A percentile compares a stretch with the other conserved stretches of the same genome.
phyloP scores from a whole-genome alignment of 768 basidiomycete genomes.

The Agaricus sinodeliciosus region DNA sequence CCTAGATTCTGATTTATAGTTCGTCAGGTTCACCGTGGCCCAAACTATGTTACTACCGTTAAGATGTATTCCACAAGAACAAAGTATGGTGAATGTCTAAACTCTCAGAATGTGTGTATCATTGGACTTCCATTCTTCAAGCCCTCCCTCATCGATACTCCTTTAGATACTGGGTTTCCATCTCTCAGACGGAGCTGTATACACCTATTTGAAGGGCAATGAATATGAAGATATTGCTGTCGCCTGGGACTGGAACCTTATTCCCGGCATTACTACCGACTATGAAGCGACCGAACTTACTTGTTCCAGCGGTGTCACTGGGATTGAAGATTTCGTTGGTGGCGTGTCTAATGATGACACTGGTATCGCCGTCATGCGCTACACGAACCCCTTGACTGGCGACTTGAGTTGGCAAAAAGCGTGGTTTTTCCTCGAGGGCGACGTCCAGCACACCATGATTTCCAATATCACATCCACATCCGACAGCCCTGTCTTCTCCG shows the following conservation, averaged over 20 bases:
- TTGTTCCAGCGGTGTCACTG: constrained; percentile 38
- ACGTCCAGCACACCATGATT: constrained; percentile 59
- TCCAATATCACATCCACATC: constrained; percentile 40
- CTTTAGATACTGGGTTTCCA: constrained; percentile 59
- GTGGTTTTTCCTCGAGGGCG: constrained; percentile 66
- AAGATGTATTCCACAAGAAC: constrained; percentile 60
- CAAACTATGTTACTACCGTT: constrained; percentile 50
- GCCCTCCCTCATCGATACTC: background rate
- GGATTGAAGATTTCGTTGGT: constrained; percentile 55
- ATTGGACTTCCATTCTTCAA: background rate
- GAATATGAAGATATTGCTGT: constrained; percentile 73
- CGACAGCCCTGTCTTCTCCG: constrained; percentile 46
- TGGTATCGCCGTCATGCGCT: constrained; percentile 60
- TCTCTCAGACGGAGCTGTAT: constrained; percentile 56
- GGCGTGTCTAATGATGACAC: constrained; percentile 52
- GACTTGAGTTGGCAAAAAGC: constrained; percentile 58
- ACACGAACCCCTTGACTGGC: constrained; percentile 54
- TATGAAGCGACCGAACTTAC: constrained; percentile 48
- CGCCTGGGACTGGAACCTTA: constrained; percentile 73
- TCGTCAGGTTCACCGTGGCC: constrained; percentile 53
- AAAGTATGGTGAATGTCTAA: constrained; percentile 58
- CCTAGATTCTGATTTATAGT: background rate
- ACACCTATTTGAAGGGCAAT: constrained; percentile 57
- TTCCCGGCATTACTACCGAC: constrained; percentile 67
- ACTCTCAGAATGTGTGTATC: constrained; percentile 47